Conservation (phyloP, 2,329 filamentous ascomycete genomes). For the Aspergillus hiratsukae region DNA sequence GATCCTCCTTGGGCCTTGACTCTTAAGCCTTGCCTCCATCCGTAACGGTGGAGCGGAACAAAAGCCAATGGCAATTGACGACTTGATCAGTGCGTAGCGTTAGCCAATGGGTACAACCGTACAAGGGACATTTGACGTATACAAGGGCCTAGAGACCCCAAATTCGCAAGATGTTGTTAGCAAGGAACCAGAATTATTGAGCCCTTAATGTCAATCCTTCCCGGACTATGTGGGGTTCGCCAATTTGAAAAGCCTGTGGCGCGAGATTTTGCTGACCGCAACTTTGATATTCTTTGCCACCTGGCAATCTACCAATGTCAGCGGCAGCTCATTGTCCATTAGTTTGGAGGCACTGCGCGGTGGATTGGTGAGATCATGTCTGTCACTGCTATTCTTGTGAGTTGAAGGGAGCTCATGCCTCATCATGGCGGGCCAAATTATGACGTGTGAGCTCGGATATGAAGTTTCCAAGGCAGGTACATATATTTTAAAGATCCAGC, state of each 20-base stretch:
- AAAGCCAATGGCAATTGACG: background rate
- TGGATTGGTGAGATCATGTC: background rate
- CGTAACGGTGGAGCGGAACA: background rate
- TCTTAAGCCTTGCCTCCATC: background rate
- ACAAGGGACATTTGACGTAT: background rate
- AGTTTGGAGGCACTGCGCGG: background rate
- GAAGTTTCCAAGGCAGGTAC: background rate
- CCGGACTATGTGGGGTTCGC: background rate
- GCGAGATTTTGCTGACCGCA: constrained; percentile 23
- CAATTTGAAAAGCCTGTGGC: constrained; percentile 10
- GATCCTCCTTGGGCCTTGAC: background rate
- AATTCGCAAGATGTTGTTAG: background rate
- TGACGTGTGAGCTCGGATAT: background rate
- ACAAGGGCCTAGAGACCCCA: background rate
- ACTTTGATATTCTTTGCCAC: constrained; percentile 19
- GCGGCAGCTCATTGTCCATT: background rate
- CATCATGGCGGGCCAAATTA: background rate
- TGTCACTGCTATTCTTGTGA: background rate
- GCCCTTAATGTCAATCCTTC: background rate
- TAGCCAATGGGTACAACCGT: background rate
- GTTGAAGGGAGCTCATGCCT: background rate
- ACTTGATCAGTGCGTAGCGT: background rate
- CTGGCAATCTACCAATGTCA: constrained; percentile 6
- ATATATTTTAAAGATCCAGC: background rate
- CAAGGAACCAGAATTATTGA: background rate